Conservation (phyloP, 2,329 filamentous ascomycete genomes). For the Fusarium drepaniforme region DNA sequence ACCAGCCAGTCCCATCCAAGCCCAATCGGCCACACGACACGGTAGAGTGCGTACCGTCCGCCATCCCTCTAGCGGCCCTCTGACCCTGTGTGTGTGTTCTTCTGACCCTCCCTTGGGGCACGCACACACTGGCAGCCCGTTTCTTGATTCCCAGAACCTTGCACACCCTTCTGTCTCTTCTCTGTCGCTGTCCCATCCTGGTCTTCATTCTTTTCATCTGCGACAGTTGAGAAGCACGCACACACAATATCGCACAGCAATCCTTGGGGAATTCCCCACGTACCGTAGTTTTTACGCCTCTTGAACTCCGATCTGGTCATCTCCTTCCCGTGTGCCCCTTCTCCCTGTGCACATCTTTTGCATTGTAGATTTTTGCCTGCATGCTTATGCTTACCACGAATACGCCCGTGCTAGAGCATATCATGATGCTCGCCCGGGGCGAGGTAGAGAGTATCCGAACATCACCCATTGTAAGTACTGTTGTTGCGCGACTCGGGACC, state of each 20-base stretch:
- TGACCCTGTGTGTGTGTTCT: slow-evolving; percentile 35
- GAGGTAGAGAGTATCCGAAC: slow-evolving; percentile 10
- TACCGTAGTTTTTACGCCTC: slow-evolving; percentile 17
- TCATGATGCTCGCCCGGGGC: slow-evolving; percentile 2
- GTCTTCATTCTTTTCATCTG: slow-evolving; percentile 34
- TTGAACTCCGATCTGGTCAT: slow-evolving; percentile 16
- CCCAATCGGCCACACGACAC: slow-evolving; percentile 38
- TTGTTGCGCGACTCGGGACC: slow-evolving; percentile 19
- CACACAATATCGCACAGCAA: slow-evolving; percentile 9
- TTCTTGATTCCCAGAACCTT: slow-evolving; percentile 30
- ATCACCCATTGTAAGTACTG: background rate
- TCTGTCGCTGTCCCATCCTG: slow-evolving; percentile 22
- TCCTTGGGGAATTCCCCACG: slow-evolving; percentile 33
- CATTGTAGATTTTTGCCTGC: background rate
- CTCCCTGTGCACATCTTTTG: slow-evolving; percentile 24
- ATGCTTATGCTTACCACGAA: slow-evolving; percentile 25
- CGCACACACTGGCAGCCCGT: background rate
- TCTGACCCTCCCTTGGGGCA: slow-evolving; percentile 33
- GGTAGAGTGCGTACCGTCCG: slow-evolving; percentile 21
- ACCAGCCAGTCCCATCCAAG: slow-evolving; percentile 34
- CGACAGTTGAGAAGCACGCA: slow-evolving; percentile 14
- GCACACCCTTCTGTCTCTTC: slow-evolving; percentile 26
- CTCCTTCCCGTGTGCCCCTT: slow-evolving; percentile 14
- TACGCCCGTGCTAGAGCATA: background rate
- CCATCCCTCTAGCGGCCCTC: slow-evolving; percentile 27